phyloP scores from a whole-genome alignment of 2,329 filamentous ascomycete genomes.

The Didymella pinodella region DNA sequence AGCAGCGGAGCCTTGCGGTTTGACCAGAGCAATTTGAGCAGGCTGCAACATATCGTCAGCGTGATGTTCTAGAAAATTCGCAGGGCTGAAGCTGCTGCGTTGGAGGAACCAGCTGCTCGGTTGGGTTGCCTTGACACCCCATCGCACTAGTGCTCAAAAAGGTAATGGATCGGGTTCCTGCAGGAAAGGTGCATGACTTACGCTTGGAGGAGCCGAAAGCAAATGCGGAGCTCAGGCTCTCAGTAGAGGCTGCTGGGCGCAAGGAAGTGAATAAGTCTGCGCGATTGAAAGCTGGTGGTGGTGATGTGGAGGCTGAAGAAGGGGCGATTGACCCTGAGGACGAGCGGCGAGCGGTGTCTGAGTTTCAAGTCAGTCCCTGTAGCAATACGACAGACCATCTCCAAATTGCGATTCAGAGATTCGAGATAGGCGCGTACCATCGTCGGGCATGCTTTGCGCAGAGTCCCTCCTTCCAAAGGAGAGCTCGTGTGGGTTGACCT shows the following conservation, averaged over 20 bases:
- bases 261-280: constrained; percentile 35
- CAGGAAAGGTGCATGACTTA: constrained; percentile 38
- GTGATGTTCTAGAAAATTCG: neutral
- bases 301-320: constrained; percentile 27
- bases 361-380: constrained; percentile 17
- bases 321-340: constrained; percentile 35
- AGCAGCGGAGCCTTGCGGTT: constrained; percentile 49
- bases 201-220: constrained; percentile 33
- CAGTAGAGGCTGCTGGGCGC: constrained; percentile 36
- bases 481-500: constrained; percentile 21
- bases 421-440: constrained; percentile 27
- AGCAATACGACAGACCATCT: constrained; percentile 1
- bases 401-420: neutral
- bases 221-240: constrained; percentile 34
- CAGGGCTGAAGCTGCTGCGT: constrained; percentile 1
- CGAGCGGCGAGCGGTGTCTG: constrained; percentile 32
- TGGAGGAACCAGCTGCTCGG: constrained; percentile 9
- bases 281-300: constrained; percentile 35
- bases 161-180: constrained; percentile 38
- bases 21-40: constrained; percentile 38
- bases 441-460: constrained; percentile 34
- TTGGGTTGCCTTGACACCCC: constrained; percentile 18
- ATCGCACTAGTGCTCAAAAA: constrained; percentile 25
- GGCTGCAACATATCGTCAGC: constrained; percentile 25
- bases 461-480: constrained; percentile 40